These are phyloP conservation scores for Blastobotrys elegans DNA, from an alignment of 1,139 yeast genomes.

Conservation along the genomic window DNA sequence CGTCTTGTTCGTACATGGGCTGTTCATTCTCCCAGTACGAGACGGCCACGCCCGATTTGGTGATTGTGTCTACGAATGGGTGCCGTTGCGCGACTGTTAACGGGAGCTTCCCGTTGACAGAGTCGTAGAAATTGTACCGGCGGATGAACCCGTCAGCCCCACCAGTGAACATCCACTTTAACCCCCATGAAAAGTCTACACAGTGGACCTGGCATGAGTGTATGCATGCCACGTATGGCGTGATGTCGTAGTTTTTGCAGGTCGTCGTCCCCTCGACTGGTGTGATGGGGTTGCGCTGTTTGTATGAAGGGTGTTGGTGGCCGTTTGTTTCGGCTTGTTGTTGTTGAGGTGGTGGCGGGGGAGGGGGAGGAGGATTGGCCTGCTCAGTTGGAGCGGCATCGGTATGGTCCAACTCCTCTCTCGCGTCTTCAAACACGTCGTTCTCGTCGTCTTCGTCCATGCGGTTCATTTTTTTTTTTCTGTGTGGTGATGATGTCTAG, in stretches of 20 bases:
- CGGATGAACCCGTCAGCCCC: conserved; percentile 95
- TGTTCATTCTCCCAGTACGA: conserved; percentile 97
- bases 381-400: background rate
- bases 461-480: background rate
- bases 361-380: background rate
- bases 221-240: conserved; percentile 41
- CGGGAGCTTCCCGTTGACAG: conserved; percentile 86
- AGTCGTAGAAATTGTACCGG: conserved; percentile 78
- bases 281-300: conserved; percentile 22
- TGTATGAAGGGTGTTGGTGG: conserved; percentile 16
- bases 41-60: conserved; percentile 71
- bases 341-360: background rate
- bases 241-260: conserved; percentile 35
- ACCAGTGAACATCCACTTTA: conserved; percentile 87
- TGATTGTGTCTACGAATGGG: conserved; percentile 77
- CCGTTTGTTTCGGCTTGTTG: background rate
- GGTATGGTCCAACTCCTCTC: conserved; percentile 18
- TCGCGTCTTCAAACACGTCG: conserved; percentile 29
- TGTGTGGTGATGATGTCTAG: too few species aligned
- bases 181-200: conserved; percentile 72
- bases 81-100: conserved; percentile 90
- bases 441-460: conserved; percentile 28
- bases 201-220: conserved; percentile 54
- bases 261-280: conserved; percentile 17
- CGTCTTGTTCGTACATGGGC: conserved; percentile 52